phyloP scores from a whole-genome alignment of 2,329 filamentous ascomycete species.

The Aspergillus udagawae region DNA sequence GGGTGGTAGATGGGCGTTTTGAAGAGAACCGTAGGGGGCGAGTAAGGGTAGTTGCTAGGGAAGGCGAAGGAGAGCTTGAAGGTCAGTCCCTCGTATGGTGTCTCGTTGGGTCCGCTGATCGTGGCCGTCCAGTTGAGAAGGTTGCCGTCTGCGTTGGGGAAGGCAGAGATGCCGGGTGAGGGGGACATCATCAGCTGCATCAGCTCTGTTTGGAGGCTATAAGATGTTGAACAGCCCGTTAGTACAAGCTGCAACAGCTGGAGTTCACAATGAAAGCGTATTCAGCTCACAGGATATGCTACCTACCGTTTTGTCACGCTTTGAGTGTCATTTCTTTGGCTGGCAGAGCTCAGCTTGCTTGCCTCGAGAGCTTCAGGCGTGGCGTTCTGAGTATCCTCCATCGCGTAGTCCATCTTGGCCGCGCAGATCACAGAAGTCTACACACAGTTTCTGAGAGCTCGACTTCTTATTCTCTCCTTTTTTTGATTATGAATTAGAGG shows the following conservation, averaged over 20 bases:
- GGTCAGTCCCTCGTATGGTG: constrained; percentile 80
- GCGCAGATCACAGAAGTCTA: not conserved
- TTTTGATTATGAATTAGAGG: not conserved
- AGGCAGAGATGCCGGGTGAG: constrained; percentile 89
- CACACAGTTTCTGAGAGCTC: not conserved
- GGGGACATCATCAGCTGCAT: constrained; percentile 98
- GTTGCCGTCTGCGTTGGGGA: constrained; percentile 85
- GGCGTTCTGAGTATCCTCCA: constrained; percentile 65
- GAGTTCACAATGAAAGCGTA: not conserved
- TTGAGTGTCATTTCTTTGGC: constrained; percentile 62
- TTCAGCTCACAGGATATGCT: not conserved
- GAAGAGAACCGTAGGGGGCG: constrained; percentile 87
- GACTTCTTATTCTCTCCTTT: not conserved
- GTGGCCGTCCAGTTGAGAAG: constrained; percentile 91
- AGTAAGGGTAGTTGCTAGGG: constrained; percentile 88
- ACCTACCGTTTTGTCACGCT: constrained; percentile 73
- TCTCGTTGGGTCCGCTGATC: constrained; percentile 85
- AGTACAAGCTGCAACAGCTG: not conserved
- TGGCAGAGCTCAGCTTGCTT: constrained; percentile 55
- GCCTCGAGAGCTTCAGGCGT: constrained; percentile 60
- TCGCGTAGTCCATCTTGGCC: constrained; percentile 49
- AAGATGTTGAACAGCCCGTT: not conserved
- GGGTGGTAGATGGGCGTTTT: constrained; percentile 99
- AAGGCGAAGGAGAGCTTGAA: constrained; percentile 93
- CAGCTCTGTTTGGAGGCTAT: constrained; percentile 88